Conservation (phyloP, 2,329 filamentous ascomycete species). For the Acrocalymma vagum region DNA sequence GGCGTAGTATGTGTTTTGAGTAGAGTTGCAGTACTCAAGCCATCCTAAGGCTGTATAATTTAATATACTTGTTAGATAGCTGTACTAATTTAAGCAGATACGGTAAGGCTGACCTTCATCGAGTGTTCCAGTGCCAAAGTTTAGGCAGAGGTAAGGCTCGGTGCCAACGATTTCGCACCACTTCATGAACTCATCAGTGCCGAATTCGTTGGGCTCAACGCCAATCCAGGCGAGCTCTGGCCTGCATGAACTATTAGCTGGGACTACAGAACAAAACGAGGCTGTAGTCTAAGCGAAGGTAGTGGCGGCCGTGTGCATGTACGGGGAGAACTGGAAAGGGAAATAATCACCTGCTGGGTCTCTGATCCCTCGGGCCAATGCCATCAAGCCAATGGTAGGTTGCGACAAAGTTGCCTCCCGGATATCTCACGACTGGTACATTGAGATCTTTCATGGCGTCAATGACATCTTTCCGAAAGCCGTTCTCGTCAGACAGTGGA, state of each 20-base stretch:
- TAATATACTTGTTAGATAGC: constrained; percentile 34
- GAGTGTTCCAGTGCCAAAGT: constrained; percentile 76
- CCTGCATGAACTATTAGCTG: constrained; percentile 44
- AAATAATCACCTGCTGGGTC: constrained; percentile 62
- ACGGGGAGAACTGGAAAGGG: constrained; percentile 2
- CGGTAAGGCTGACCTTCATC: constrained; percentile 56
- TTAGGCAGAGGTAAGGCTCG: constrained; percentile 81
- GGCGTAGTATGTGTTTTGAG: constrained; percentile 80
- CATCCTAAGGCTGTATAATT: constrained; percentile 68
- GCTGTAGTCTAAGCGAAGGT: too few relatives aligned
- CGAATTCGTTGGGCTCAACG: constrained; percentile 79
- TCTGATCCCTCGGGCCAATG: constrained; percentile 74
- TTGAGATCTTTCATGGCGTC: constrained; percentile 76
- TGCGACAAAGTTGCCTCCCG: constrained; percentile 84
- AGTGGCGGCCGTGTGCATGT: too few relatives aligned
- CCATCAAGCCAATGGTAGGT: constrained; percentile 89
- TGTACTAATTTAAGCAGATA: neutral
- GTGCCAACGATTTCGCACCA: constrained; percentile 79
- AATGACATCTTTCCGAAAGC: constrained; percentile 82
- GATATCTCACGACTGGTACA: constrained; percentile 80
- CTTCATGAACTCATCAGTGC: constrained; percentile 86
- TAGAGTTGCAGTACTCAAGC: constrained; percentile 88
- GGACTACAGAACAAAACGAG: too few relatives aligned
- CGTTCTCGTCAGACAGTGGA: constrained; percentile 74
- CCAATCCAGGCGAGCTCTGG: constrained; percentile 83